Conservation (phyloP, 345 rosid species). For the Brassica nigra region DNA sequence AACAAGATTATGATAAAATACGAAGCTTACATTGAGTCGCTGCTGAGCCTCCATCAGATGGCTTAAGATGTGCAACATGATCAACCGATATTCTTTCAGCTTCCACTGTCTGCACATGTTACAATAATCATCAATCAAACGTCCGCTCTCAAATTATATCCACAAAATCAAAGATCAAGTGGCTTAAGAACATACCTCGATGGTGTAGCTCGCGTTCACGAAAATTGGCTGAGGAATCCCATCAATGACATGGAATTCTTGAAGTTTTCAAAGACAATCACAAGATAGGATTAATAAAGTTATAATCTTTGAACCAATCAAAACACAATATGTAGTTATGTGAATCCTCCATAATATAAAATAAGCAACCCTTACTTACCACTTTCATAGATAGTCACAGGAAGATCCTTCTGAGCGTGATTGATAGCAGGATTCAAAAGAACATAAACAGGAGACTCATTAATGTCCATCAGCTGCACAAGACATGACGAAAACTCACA, state of each 20-base stretch:
- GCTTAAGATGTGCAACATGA: conserved; percentile 98
- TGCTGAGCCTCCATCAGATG: conserved; percentile 95
- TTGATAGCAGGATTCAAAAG: conserved; percentile 86
- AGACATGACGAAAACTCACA: conserved; percentile 18
- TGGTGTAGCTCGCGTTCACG: conserved; percentile 85
- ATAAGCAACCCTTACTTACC: conserved; percentile 49
- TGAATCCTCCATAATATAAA: not conserved
- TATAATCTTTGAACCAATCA: conserved; percentile 18
- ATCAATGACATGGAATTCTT: conserved; percentile 95
- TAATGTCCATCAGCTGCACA: conserved; percentile 90
- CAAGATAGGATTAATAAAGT: not conserved
- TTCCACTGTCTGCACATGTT: conserved; percentile 71
- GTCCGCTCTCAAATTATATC: not conserved
- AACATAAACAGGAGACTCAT: conserved; percentile 92
- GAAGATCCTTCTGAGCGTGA: conserved; percentile 92
- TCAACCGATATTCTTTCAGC: conserved; percentile 97
- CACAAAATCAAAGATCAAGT: not conserved
- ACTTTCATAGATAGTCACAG: conserved; percentile 83
- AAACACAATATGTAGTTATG: not conserved
- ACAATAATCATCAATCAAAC: not conserved
- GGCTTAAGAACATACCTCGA: conserved; percentile 58
- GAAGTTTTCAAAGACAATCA: conserved; percentile 25
- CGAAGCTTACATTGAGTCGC: conserved; percentile 77
- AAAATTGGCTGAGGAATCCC: conserved; percentile 95
- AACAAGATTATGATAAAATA: not conserved